phyloP scores from a whole-genome alignment of 169 alveolate genomes.

The Cryptosporidium sp. region DNA sequence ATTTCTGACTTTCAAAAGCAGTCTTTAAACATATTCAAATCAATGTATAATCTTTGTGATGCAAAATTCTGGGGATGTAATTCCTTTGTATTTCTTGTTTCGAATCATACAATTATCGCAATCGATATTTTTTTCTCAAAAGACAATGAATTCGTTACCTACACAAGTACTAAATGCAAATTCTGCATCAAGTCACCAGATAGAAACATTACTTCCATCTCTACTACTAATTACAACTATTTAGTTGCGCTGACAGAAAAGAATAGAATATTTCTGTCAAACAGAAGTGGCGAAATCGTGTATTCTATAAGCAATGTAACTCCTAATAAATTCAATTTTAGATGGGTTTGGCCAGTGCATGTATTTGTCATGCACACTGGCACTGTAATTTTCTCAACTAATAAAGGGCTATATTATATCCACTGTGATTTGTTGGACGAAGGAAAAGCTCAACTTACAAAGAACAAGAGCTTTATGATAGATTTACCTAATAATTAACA shows the following conservation, averaged over 20 bases:
- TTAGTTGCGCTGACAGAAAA: conserved; percentile 47
- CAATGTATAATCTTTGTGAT: conserved; percentile 37
- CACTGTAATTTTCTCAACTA: conserved; percentile 7
- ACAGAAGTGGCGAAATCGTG: conserved; percentile 49
- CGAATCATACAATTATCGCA: conserved; percentile 35
- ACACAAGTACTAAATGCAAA: conserved; percentile 1
- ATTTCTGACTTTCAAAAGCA: conserved; percentile 16
- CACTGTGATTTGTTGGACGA: conserved; percentile 23
- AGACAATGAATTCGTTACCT: background rate
- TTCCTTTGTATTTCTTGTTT: conserved; percentile 22
- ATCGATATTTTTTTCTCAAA: background rate
- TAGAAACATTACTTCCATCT: conserved; percentile 22
- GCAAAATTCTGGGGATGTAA: conserved; percentile 68
- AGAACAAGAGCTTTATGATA: background rate
- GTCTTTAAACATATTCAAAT: background rate
- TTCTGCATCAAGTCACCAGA: conserved; percentile 57
- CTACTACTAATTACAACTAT: conserved; percentile 22
- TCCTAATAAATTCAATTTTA: conserved; percentile 31
- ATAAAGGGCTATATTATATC: conserved; percentile 4
- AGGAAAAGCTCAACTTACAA: background rate
- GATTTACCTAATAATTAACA: background rate
- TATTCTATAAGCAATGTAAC: background rate
- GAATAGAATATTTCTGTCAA: conserved; percentile 13
- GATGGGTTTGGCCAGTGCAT: conserved; percentile 73
- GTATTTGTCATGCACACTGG: conserved; percentile 20